Evolutionary conservation across 2,329 filamentous ascomycete genomes (phyloP).

Genomic region (Neofusicoccum umdonicola): DNA sequence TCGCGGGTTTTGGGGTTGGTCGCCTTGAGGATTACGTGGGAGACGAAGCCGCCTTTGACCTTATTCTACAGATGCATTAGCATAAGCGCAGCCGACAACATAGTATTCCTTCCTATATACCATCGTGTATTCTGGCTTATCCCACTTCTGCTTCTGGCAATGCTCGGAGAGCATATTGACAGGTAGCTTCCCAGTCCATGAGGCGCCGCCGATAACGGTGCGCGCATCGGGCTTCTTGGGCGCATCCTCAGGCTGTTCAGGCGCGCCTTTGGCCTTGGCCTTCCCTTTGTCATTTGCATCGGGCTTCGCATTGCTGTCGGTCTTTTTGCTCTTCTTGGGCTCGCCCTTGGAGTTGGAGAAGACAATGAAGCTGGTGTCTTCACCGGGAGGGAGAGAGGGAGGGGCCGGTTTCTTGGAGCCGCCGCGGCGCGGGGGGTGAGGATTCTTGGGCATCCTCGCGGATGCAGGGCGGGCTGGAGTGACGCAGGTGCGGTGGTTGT

Average conservation of each 20-base stretch:
- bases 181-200: constrained; percentile 96
- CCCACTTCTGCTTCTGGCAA: constrained; percentile 95
- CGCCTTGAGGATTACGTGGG: constrained; percentile 73
- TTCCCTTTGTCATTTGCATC: constrained; percentile 28
- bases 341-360: constrained; percentile 46
- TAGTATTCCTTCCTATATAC: constrained; percentile 41
- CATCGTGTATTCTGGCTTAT: constrained; percentile 87
- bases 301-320: constrained; percentile 19
- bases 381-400: constrained; percentile 24
- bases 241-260: constrained; percentile 33
- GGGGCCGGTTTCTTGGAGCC: constrained; percentile 35
- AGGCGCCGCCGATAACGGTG: constrained; percentile 88
- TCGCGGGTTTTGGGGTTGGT: constrained; percentile 81
- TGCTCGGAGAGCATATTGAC: constrained; percentile 92
- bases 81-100: neutral
- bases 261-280: constrained; percentile 33
- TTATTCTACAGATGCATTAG: constrained; percentile 51
- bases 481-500: constrained; percentile 9
- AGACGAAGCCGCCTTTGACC: constrained; percentile 70
- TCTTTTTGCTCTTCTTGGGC: constrained; percentile 40
- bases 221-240: constrained; percentile 61
- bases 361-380: constrained; percentile 50
- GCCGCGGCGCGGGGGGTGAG: constrained; percentile 44
- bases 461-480: neutral
- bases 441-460: constrained; percentile 49